Evolutionary conservation across 176 grass and related monocot species (phyloP), one percentile per base, ranked within the genome.

Genomic region (Tuctoria greenei): DNA sequence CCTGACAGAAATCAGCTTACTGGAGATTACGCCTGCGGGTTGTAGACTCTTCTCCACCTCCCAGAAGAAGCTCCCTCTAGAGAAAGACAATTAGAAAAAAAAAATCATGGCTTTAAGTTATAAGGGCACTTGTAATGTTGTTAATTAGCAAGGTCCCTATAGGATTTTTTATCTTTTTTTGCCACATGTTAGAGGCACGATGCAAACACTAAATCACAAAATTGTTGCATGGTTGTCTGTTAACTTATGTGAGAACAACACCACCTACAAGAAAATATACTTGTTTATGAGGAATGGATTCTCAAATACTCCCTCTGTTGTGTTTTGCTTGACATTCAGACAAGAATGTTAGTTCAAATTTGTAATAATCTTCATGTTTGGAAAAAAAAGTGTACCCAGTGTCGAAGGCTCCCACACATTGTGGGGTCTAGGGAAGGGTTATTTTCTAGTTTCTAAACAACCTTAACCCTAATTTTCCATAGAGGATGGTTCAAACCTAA

Each of bases 31-130:
- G 87, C 57, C 87, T 69, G 66, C 77, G 77, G 38, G 90, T 67
- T 37, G 91, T 89, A 76, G 87, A 93, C 69, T 87, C 91, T 85
- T 93, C 84, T 14, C 87, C 87, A 75, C 84, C 81, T 27, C 87
- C 91, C 10, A 87, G 83, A 82, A 93, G 84, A 82, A 95, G 95
- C 61, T 88, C 84, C 71, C 91, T 92, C 95, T 95, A 76, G 23
- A 81, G 23, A 85, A 61, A 71, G 28, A 51, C 64, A 65, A 89
- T 66, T 72, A 72, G 31, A 83, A 82, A 44, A n/a, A n/a, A n/a
- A 44, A 82, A 44, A n/a, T 23, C 24, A 86, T 46, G 62, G 66
- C 1, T 12, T n/a, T 71, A 37, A 78, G 66, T 46, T 74, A 73
- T n/a, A 59, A 47, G 18, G 56, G 25, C 17, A 63, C 1, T 25